phyloP scores from a whole-genome alignment of 495 filamentous ascomycete species.

The Schizothecium vesticola region DNA sequence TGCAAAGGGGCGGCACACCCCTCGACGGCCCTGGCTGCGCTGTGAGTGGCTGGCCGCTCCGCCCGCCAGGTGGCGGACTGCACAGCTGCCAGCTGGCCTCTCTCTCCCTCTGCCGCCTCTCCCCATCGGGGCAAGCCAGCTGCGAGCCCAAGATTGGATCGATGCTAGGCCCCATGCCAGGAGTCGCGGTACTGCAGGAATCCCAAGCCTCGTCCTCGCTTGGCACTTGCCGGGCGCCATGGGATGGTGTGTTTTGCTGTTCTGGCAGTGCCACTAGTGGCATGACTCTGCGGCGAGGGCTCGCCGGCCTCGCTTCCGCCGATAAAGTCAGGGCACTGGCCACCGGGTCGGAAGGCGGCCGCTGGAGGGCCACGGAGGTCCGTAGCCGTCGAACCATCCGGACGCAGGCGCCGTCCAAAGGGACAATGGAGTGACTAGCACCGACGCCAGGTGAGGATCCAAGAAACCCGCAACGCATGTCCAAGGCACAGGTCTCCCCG shows the following conservation, averaged over 20 bases:
- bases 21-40: background rate
- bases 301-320: background rate
- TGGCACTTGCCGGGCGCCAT: background rate
- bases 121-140: slow-evolving; percentile 18
- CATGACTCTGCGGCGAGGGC: background rate
- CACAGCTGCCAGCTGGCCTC: background rate
- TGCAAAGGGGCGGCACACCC: slow-evolving; percentile 17
- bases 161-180: background rate
- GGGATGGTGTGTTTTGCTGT: background rate
- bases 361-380: background rate
- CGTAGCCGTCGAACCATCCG: background rate
- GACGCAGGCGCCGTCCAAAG: background rate
- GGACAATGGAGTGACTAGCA: background rate
- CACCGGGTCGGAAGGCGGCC: background rate
- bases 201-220: background rate
- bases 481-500: no score
- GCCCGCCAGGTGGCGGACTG: background rate
- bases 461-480: no score
- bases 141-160: background rate
- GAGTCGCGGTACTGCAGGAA: background rate
- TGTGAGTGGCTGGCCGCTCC: background rate
- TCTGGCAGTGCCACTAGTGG: background rate
- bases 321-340: background rate
- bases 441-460: no score
- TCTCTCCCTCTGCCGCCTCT: slow-evolving; percentile 12